phyloP scores from a whole-genome alignment of 306 rosid genomes.

The Castanospermum australe region DNA sequence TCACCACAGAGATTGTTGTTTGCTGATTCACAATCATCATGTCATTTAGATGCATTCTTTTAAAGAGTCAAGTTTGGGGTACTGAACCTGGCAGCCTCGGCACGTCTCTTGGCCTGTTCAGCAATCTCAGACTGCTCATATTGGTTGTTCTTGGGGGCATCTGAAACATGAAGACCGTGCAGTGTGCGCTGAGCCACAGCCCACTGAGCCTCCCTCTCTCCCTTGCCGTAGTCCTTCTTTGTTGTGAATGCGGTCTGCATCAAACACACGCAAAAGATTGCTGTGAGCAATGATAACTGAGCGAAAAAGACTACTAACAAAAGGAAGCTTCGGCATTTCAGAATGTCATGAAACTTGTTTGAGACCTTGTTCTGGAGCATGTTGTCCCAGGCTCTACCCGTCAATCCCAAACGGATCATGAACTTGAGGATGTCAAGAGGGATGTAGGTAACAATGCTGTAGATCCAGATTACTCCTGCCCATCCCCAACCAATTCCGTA shows the following conservation, averaged over 20 bases:
- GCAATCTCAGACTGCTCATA: constrained; percentile 61
- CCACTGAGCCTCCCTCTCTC: constrained; percentile 88
- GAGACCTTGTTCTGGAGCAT: constrained; percentile 60
- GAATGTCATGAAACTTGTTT: background rate
- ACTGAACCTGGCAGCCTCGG: constrained; percentile 75
- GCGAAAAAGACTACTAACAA: background rate
- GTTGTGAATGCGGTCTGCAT: constrained; percentile 74
- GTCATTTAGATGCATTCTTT: background rate
- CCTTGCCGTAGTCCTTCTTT: constrained; percentile 74
- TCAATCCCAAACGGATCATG: constrained; percentile 51
- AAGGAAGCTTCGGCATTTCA: background rate
- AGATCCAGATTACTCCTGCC: constrained; percentile 87
- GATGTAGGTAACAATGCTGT: constrained; percentile 68
- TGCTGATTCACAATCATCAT: background rate
- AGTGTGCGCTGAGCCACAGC: constrained; percentile 71
- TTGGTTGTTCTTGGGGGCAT: constrained; percentile 16
- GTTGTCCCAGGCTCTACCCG: constrained; percentile 75
- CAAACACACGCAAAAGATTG: constrained; percentile 9
- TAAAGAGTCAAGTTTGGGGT: background rate
- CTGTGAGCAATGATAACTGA: background rate
- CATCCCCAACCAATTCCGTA: constrained; percentile 85
- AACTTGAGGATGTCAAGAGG: constrained; percentile 88
- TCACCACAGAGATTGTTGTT: background rate
- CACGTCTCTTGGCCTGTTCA: constrained; percentile 82
- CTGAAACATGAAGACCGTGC: constrained; percentile 58